Evolutionary conservation across 257 asterid genomes (phyloP).

Genomic region (Cynanchum wilfordii): DNA sequence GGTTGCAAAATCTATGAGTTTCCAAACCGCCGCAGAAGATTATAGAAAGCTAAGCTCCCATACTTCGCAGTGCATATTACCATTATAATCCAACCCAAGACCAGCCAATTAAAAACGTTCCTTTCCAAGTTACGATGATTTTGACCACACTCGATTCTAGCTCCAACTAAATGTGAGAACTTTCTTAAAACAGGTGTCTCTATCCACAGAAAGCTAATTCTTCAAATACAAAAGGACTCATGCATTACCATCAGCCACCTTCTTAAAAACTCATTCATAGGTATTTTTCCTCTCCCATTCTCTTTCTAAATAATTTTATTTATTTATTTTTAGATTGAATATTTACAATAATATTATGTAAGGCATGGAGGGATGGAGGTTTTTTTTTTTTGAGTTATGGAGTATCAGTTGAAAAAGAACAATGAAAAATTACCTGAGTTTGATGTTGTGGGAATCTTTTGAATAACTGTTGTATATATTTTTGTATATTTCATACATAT

Average conservation of each 20-base stretch:
- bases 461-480: neutral
- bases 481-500: no score
- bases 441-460: neutral
- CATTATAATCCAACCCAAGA: no score
- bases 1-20: neutral
- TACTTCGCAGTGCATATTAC: no score
- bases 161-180: no score
- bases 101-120: no score
- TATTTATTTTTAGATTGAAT: neutral
- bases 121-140: no score
- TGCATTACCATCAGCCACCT: neutral
- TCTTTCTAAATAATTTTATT: neutral
- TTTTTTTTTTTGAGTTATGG: neutral
- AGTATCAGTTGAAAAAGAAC: no score
- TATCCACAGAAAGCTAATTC: neutral
- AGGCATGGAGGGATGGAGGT: neutral
- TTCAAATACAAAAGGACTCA: neutral
- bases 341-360: neutral
- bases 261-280: neutral
- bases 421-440: no score
- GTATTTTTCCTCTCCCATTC: neutral
- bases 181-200: neutral
- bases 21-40: no score
- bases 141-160: no score
- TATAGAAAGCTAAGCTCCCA: no score